phyloP scores from a whole-genome alignment of 371 early-diverging fungal genomes.

The Mucor circinelloides region DNA sequence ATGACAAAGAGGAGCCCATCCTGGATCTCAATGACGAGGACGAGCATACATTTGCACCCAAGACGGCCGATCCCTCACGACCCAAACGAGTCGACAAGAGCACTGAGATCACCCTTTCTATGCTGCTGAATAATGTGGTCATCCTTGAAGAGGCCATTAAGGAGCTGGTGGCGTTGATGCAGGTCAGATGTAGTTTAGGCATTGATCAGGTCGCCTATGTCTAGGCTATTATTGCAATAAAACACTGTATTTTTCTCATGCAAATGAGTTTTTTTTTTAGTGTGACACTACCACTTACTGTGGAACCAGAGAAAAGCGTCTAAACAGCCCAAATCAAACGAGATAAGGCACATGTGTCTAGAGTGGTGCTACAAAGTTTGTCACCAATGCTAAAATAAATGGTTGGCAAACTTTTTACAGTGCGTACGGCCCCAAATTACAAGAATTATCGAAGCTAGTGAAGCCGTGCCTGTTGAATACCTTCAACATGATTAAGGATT shows the following conservation, averaged over 20 bases:
- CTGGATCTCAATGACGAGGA: conserved; percentile 48
- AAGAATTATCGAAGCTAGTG: too few species aligned
- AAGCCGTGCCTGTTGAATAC: too few species aligned
- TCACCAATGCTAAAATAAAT: neutral
- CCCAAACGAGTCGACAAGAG: conserved; percentile 11
- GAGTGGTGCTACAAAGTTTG: neutral
- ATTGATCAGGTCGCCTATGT: conserved; percentile 53
- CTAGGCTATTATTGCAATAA: neutral
- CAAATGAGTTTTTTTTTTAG: neutral
- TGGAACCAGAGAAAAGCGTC: neutral
- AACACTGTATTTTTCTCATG: neutral
- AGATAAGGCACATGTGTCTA: neutral
- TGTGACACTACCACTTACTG: neutral
- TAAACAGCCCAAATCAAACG: neutral
- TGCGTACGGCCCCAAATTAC: too few species aligned
- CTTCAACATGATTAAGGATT: too few species aligned
- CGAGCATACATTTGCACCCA: conserved; percentile 52
- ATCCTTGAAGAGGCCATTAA: conserved; percentile 91
- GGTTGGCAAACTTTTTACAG: too few species aligned
- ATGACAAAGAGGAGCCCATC: conserved; percentile 48
- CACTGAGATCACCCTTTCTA: conserved; percentile 56
- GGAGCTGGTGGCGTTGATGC: conserved; percentile 85
- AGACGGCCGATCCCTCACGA: conserved; percentile 35
- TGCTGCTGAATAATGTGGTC: conserved; percentile 84
- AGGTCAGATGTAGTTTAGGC: conserved; percentile 77